Evolutionary conservation across 1,284 basidiomycete species (phyloP).

Genomic region (Sanghuangporus baumii): DNA sequence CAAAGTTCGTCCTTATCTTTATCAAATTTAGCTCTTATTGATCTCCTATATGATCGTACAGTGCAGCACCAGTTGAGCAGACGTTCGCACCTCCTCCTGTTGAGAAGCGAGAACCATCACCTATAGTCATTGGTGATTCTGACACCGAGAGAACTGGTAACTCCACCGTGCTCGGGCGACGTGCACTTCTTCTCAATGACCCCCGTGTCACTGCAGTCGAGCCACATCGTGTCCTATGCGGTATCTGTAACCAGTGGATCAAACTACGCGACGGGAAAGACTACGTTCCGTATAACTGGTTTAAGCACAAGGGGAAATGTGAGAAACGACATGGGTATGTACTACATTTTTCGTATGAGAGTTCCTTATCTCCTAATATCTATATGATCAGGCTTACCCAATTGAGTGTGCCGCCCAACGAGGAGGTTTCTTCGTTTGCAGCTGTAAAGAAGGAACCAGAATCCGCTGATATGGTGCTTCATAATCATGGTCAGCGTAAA

Average conservation of each 20-base stretch:
- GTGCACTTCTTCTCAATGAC: constrained; percentile 9
- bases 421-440: not conserved
- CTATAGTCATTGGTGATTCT: constrained; percentile 1
- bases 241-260: constrained; percentile 17
- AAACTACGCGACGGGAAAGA: constrained; percentile 14
- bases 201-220: constrained; percentile 6
- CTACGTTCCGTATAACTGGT: constrained; percentile 15
- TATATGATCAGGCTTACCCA: not conserved
- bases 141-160: not conserved
- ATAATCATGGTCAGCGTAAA: not conserved
- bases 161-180: not conserved
- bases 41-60: not conserved
- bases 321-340: constrained; percentile 14
- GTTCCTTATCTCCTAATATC: not conserved
- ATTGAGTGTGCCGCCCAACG: not conserved
- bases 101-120: not conserved
- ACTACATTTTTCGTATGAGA: not conserved
- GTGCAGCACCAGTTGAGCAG: not conserved
- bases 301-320: constrained; percentile 15
- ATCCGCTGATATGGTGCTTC: not conserved
- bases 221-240: constrained; percentile 15
- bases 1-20: not conserved
- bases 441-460: not conserved
- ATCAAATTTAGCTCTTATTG: not conserved
- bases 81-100: not conserved